A percentile compares a stretch with the other conserved stretches of the same genome.
Evolutionary conservation across 345 rosid genomes (phyloP).

Genomic region (Salix viminalis): DNA sequence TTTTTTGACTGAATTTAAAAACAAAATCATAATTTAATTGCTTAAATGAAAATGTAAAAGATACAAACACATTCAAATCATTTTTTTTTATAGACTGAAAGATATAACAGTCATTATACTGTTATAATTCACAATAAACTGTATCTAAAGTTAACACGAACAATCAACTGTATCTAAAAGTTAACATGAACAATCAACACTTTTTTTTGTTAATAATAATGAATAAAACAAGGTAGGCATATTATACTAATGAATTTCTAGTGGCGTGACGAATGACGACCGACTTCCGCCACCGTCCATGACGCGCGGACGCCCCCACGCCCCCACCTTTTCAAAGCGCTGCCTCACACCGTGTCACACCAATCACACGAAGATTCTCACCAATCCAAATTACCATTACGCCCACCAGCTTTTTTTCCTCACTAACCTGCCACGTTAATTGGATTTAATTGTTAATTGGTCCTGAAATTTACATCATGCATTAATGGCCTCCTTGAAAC

Average conservation of each 20-base stretch:
- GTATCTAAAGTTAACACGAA: too few relatives aligned
- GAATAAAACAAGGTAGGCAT: neutral
- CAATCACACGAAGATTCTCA: neutral
- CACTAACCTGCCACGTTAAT: neutral
- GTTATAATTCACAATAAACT: too few relatives aligned
- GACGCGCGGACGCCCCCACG: conserved; percentile 15
- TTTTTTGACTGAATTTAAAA: too few relatives aligned
- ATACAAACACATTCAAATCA: too few relatives aligned
- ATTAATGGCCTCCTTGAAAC: neutral
- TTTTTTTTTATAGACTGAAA: too few relatives aligned
- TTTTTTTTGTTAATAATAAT: neutral
- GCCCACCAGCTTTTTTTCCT: neutral
- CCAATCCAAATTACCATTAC: neutral
- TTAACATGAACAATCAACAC: too few relatives aligned
- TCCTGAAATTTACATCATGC: neutral
- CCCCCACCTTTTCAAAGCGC: neutral
- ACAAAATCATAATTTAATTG: too few relatives aligned
- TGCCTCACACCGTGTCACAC: conserved; percentile 15
- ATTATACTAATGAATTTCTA: neutral
- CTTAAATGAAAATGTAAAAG: too few relatives aligned
- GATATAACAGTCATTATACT: too few relatives aligned
- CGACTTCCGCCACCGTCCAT: conserved; percentile 17
- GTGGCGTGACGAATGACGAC: conserved; percentile 19
- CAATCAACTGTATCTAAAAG: too few relatives aligned
- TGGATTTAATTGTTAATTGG: neutral